Base-by-base conservation (phyloP, 2,329 filamentous ascomycete species). In the Monilinia laxa region DNA sequence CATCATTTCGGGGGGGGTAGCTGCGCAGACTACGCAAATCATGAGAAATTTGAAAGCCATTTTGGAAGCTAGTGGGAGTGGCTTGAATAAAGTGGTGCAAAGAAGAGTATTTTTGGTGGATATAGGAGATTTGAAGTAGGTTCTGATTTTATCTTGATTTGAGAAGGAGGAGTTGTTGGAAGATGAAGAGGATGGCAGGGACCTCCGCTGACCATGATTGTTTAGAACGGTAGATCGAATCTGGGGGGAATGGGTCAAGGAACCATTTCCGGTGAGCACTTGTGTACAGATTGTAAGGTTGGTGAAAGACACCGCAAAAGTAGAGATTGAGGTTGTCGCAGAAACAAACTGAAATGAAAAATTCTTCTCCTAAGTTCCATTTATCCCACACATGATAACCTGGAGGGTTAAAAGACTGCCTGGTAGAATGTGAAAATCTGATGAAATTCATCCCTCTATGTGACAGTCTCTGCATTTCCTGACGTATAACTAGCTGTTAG, bases 321-420 rank as follows among this genome's bases (percentile, higher is more conserved):
- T 59, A 12, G 63, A 65, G 38, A 65, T 65, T 52, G 63, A 65
- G 20, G 54, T 59, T 53, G 45, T 65, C 25, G 63, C 63, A 40
- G 53, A 65, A 65, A 58, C 63, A 20, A 65, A 65, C 14, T 65
- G 35, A 65, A 60, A 42, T 51, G 11, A 59, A 40, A 51, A 11
- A 20, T 18, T 40, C 25, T 31, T 20, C 11, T 16, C 20, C 42
- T 28, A 11, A 2, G 11, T 18, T 20, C 38, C 40, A 18, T 28
- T 10, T 16, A 28, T 25, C 10, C 10, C 23, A 14, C 23, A n/a
- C 16, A 6, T 45, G 1, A 23, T n/a, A 16, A n/a, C 3, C 11
- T 47, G 31, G 23, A 25, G 12, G 18, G n/a, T 45, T 9, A 12
- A 31, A 11, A 47, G 14, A 49, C 47, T 58, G 18, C 40, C 40